Evolutionary conservation across 1,139 yeast species (phyloP).

Genomic region (Geotrichum bryndzae): DNA sequence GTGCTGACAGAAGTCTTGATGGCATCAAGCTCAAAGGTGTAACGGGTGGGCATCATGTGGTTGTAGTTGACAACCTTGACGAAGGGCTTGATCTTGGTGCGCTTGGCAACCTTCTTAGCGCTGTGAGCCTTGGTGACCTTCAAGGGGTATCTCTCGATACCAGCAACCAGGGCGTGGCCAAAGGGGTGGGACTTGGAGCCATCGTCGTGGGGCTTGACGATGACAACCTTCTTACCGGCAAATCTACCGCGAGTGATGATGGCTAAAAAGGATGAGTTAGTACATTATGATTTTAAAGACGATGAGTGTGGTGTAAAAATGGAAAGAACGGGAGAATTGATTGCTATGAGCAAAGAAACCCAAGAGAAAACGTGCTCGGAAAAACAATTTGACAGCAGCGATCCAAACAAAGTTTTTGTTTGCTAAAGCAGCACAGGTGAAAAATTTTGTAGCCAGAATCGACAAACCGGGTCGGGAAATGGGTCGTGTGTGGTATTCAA

Average conservation of each 20-base stretch:
- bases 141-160: constrained; percentile 98
- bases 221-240: constrained; percentile 99
- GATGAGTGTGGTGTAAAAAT: too few species aligned
- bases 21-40: constrained; percentile 94
- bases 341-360: too few species aligned
- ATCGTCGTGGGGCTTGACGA: constrained; percentile 97
- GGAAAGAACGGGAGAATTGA: too few species aligned
- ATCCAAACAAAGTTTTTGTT: too few species aligned
- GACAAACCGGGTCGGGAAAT: too few species aligned
- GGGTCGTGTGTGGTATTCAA: too few species aligned
- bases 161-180: constrained; percentile 99
- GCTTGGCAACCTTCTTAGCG: constrained; percentile 94
- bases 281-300: background rate
- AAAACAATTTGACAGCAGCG: too few species aligned
- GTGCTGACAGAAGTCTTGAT: constrained; percentile 88
- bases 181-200: constrained; percentile 98
- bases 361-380: too few species aligned
- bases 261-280: constrained; percentile 45
- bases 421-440: too few species aligned
- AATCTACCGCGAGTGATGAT: constrained; percentile 99
- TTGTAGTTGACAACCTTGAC: constrained; percentile 99
- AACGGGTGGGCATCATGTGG: constrained; percentile 99
- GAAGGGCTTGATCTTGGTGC: constrained; percentile 98
- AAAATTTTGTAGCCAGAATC: too few species aligned
- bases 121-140: constrained; percentile 95